Conservation (phyloP, 495 filamentous ascomycete genomes). For the Penicillium alfredii region DNA sequence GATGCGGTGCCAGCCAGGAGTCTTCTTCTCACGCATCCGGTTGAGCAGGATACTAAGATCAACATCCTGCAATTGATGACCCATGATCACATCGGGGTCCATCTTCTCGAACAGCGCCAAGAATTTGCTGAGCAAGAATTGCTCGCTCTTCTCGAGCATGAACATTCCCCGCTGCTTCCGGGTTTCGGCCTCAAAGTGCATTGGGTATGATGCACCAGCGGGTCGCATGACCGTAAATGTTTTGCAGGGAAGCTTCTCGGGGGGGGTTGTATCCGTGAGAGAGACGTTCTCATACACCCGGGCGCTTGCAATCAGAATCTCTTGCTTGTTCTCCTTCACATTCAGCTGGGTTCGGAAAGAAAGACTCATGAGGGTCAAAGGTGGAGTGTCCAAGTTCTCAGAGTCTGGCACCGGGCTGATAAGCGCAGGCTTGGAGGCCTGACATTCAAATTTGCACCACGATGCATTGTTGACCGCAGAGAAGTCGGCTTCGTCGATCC, state of each 20-base stretch:
- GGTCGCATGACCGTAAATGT: constrained; percentile 91
- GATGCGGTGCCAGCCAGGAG: constrained; percentile 85
- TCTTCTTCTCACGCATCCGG: constrained; percentile 83
- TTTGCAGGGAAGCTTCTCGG: constrained; percentile 80
- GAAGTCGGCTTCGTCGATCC: constrained; percentile 79
- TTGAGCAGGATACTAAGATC: constrained; percentile 88
- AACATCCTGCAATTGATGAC: constrained; percentile 94
- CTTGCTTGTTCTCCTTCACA: constrained; percentile 90
- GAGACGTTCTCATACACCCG: constrained; percentile 88
- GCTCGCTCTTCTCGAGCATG: constrained; percentile 75
- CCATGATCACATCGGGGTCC: constrained; percentile 91
- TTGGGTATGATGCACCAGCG: constrained; percentile 63
- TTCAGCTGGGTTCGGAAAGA: constrained; percentile 84
- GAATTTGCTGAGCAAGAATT: constrained; percentile 77
- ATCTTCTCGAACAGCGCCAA: constrained; percentile 77
- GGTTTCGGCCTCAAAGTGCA: constrained; percentile 74
- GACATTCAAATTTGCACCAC: constrained; percentile 92
- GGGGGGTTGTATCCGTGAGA: constrained; percentile 77
- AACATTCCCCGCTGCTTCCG: constrained; percentile 66
- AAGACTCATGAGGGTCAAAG: constrained; percentile 90
- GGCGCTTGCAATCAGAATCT: constrained; percentile 84
- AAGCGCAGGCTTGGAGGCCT: constrained; percentile 66
- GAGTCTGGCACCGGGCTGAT: constrained; percentile 65
- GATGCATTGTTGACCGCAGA: constrained; percentile 81
- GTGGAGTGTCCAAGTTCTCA: constrained; percentile 73